phyloP scores from a whole-genome alignment of 306 rosid species.

The Delonix regia region DNA sequence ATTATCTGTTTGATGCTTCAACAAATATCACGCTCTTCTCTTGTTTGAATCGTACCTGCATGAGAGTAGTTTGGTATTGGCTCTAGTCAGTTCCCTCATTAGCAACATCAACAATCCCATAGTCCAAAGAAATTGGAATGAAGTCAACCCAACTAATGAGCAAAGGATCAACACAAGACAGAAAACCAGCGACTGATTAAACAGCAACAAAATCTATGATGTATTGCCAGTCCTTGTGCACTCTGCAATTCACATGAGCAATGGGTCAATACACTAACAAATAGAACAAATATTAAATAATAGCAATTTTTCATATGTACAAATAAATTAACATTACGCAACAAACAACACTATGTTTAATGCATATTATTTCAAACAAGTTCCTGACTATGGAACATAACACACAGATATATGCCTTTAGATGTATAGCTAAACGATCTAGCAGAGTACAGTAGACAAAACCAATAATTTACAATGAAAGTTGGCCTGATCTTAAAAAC shows the following conservation, averaged over 20 bases:
- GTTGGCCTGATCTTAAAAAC: not conserved
- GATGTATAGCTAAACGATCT: not conserved
- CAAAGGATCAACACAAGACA: slow-evolving; percentile 15
- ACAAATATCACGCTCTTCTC: slow-evolving; percentile 3
- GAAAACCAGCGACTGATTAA: slow-evolving; percentile 26
- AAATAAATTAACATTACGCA: not conserved
- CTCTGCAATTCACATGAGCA: not conserved
- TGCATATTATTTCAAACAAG: not conserved
- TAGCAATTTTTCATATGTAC: not conserved
- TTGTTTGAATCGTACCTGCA: slow-evolving; percentile 21
- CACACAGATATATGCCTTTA: not conserved
- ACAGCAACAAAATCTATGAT: slow-evolving; percentile 25
- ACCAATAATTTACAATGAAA: slow-evolving; percentile 7
- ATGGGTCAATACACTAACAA: not conserved
- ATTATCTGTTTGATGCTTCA: slow-evolving; percentile 24
- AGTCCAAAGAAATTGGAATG: not conserved
- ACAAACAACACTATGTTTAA: slow-evolving; percentile 11
- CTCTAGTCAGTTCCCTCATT: slow-evolving; percentile 27
- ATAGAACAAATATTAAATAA: not conserved
- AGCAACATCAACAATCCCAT: not conserved
- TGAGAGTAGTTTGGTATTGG: not conserved
- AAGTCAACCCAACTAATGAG: not conserved
- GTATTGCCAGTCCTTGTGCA: not conserved
- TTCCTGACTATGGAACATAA: not conserved
- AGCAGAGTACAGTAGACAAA: not conserved